Conservation (phyloP, 805 yeast species). For the Pichia ethanolica region DNA sequence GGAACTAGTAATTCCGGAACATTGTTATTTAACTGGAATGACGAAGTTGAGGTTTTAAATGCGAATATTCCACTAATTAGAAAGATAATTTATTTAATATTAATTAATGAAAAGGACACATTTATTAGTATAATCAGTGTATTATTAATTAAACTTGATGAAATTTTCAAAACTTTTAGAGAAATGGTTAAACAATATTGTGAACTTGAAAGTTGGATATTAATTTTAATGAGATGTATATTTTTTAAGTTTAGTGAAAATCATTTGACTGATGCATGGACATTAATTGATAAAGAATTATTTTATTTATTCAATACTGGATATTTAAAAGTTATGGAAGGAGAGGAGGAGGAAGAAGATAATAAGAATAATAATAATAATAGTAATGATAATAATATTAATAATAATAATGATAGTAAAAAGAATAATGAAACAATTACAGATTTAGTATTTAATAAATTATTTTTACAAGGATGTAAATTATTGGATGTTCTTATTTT, state of each 20-base stretch:
- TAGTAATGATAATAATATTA: conserved; percentile 6
- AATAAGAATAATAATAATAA: conserved; percentile 6
- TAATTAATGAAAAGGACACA: conserved; percentile 55
- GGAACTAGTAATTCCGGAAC: conserved; percentile 39
- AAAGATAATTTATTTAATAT: conserved; percentile 55
- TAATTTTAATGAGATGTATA: conserved; percentile 56
- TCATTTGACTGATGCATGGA: conserved; percentile 67
- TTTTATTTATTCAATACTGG: conserved; percentile 36
- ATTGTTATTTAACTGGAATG: conserved; percentile 36
- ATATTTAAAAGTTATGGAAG: conserved; percentile 6
- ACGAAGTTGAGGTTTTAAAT: conserved; percentile 29
- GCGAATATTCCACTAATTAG: conserved; percentile 30
- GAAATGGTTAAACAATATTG: conserved; percentile 15
- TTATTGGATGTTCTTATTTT: conserved; percentile 68
- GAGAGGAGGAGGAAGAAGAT: conserved; percentile 26
- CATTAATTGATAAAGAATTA: conserved; percentile 53
- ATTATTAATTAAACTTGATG: conserved; percentile 29
- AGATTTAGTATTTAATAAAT: conserved; percentile 27
- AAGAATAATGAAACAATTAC: too few relatives aligned
- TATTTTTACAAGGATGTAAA: conserved; percentile 60
- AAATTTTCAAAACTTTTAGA: conserved; percentile 25
- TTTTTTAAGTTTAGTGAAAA: conserved; percentile 53
- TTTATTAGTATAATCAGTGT: conserved; percentile 45
- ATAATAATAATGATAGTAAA: conserved; percentile 3
- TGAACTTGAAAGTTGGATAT: conserved; percentile 36